Percentiles rank a stretch among this genome's conserved stretches.
Evolutionary conservation across 2,329 filamentous ascomycete genomes (phyloP).

Genomic region (Fusarium caatingaense): DNA sequence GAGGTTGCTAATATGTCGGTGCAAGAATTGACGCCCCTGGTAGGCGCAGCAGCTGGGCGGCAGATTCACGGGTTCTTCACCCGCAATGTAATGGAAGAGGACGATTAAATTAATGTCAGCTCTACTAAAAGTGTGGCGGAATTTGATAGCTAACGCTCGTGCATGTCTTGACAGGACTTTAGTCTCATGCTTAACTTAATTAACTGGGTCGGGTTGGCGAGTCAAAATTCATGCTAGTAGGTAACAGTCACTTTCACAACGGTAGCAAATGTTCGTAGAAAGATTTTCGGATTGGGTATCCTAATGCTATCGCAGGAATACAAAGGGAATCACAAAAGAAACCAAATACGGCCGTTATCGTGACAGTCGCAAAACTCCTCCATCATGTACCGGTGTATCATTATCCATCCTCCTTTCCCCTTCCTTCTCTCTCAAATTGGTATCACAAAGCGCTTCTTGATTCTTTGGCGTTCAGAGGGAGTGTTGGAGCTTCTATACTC

Average conservation of each 20-base stretch:
- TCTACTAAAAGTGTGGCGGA: not conserved
- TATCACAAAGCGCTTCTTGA: conserved; percentile 13
- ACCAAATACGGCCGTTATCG: conserved; percentile 25
- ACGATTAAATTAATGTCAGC: conserved; percentile 44
- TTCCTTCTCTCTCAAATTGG: conserved; percentile 12
- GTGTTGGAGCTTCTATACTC: conserved; percentile 11
- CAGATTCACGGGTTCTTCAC: conserved; percentile 87
- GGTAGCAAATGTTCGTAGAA: not conserved
- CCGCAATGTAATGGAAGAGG: conserved; percentile 67
- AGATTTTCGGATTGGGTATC: conserved; percentile 45
- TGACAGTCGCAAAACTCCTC: conserved; percentile 22
- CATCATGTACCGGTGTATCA: not conserved
- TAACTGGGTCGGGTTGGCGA: not conserved
- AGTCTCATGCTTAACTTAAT: not conserved
- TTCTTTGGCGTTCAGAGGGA: not conserved
- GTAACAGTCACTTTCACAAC: not conserved
- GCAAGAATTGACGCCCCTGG: conserved; percentile 75
- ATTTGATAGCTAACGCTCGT: not conserved
- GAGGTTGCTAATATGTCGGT: conserved; percentile 90
- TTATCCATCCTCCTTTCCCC: not conserved
- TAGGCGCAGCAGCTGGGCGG: conserved; percentile 81
- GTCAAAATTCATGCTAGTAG: not conserved
- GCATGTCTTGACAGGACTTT: not conserved
- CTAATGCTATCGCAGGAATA: conserved; percentile 38
- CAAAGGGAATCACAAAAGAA: conserved; percentile 25